A percentile compares a stretch with the other conserved stretches of the same genome.
phyloP scores from a whole-genome alignment of 495 filamentous ascomycete genomes.

The Aspergillus hancockii region DNA sequence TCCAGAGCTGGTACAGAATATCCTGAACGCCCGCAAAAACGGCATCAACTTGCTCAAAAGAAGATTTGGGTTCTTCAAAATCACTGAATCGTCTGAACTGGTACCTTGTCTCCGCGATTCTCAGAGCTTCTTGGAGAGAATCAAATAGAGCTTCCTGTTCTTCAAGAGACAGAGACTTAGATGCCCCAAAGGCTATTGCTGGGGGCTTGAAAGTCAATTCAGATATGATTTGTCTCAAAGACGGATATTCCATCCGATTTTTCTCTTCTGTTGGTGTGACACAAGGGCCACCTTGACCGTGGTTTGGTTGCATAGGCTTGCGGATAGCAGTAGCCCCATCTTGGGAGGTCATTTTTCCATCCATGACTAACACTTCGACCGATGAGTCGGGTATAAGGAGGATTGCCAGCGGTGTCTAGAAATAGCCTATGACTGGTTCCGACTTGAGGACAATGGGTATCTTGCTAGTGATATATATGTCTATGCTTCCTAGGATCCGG shows the following conservation, averaged over 20 bases:
- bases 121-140: constrained; percentile 26
- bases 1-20: constrained; percentile 39
- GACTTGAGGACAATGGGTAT: not conserved
- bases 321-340: not conserved
- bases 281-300: not conserved
- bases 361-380: not conserved
- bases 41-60: constrained; percentile 30
- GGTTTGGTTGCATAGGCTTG: not conserved
- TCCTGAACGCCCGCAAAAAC: constrained; percentile 27
- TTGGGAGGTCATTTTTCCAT: not conserved
- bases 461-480: not conserved
- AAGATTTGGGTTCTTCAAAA: constrained; percentile 27
- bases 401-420: not conserved
- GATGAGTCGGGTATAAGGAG: not conserved
- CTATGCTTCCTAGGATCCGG: not conserved
- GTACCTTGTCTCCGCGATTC: constrained; percentile 19
- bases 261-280: not conserved
- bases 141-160: constrained; percentile 34
- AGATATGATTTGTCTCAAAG: constrained; percentile 2
- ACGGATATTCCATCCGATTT: not conserved
- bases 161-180: constrained; percentile 11
- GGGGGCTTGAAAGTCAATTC: not conserved
- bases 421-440: not conserved
- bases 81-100: constrained; percentile 20
- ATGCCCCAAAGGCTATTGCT: not conserved